Conservation (phyloP, 1,284 basidiomycete species). For the Ustanciosporium gigantosporum region DNA sequence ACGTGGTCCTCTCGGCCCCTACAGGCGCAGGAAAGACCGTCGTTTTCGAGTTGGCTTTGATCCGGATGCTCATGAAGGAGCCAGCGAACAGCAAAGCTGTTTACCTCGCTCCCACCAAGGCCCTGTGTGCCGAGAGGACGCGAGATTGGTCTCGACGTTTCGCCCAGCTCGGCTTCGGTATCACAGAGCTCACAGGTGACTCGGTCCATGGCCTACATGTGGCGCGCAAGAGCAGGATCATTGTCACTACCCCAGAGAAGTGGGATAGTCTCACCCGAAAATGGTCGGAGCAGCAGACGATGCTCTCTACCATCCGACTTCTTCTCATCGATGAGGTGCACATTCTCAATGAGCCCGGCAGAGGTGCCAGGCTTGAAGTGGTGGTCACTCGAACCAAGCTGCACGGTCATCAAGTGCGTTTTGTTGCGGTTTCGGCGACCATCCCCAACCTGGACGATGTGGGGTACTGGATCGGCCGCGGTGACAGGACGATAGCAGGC, state of each 20-base stretch:
- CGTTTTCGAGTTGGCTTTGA: constrained; percentile 86
- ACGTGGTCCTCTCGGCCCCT: constrained; percentile 68
- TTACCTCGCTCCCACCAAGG: constrained; percentile 90
- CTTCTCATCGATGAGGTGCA: constrained; percentile 86
- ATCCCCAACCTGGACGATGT: constrained; percentile 91
- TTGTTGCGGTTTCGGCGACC: constrained; percentile 88
- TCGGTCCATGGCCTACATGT: constrained; percentile 26
- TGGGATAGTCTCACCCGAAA: constrained; percentile 47
- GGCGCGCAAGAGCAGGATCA: constrained; percentile 27
- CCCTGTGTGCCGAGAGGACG: constrained; percentile 78
- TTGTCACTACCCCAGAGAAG: constrained; percentile 69
- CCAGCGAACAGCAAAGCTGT: constrained; percentile 67
- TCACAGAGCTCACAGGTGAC: constrained; percentile 75
- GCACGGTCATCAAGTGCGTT: constrained; percentile 68
- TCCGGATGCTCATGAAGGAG: constrained; percentile 71
- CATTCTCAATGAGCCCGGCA: constrained; percentile 75
- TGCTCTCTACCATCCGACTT: constrained; percentile 63
- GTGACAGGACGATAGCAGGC: background rate
- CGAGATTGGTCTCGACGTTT: constrained; percentile 85
- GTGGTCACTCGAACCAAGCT: constrained; percentile 89
- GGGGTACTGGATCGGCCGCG: constrained; percentile 77
- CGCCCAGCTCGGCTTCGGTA: constrained; percentile 70
- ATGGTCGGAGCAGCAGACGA: constrained; percentile 42
- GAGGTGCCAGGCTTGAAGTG: constrained; percentile 73
- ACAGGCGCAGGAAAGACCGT: constrained; percentile 63